Evolutionary conservation across 2,329 filamentous ascomycete species (phyloP).

Genomic region (Thelonectria discophora): DNA sequence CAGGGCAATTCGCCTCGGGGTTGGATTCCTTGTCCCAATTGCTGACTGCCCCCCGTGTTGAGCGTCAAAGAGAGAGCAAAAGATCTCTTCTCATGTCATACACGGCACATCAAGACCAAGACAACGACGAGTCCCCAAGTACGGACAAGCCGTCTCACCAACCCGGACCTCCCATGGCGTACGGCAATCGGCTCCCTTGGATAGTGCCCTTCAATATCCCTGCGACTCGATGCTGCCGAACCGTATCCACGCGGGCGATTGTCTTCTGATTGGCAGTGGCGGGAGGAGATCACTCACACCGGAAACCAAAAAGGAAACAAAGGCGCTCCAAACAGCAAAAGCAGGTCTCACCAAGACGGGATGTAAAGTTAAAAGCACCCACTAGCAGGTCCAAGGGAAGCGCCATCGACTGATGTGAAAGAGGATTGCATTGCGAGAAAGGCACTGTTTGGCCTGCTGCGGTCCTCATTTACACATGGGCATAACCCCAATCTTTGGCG

Average conservation of each 20-base stretch:
- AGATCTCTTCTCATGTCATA: conserved; percentile 11
- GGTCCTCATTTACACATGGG: conserved; percentile 29
- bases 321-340: neutral
- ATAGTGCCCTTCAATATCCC: conserved; percentile 13
- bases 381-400: neutral
- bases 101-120: conserved; percentile 3
- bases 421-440: neutral
- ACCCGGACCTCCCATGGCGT: conserved; percentile 7
- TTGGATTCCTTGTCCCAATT: conserved; percentile 6
- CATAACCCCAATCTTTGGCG: conserved; percentile 15
- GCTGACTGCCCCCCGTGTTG: conserved; percentile 7
- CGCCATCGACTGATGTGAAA: neutral
- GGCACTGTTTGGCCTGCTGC: conserved; percentile 23
- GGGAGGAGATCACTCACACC: neutral
- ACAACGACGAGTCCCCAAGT: neutral
- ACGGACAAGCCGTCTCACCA: conserved; percentile 24
- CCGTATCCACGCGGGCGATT: conserved; percentile 14
- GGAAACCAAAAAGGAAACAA: neutral
- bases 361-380: neutral
- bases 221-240: conserved; percentile 7
- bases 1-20: neutral
- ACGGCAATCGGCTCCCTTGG: conserved; percentile 9
- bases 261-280: conserved; percentile 12
- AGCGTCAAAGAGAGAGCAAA: conserved; percentile 4
- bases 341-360: neutral